Conservation (phyloP, 495 filamentous ascomycete species). For the Tuber indicum region DNA sequence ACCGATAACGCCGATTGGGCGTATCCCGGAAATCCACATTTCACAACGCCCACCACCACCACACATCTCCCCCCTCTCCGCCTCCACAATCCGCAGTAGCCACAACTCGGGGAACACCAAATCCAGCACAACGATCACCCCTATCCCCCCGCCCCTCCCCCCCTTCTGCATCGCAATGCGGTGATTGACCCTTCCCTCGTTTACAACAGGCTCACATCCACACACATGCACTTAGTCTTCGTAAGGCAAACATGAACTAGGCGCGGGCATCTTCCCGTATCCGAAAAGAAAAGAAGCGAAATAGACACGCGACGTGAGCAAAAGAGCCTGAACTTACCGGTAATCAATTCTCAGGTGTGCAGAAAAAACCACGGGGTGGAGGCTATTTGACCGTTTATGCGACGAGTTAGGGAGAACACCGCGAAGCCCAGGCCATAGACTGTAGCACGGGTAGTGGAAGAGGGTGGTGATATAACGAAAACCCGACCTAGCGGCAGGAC, state of each 20-base stretch:
- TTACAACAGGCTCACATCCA: background rate
- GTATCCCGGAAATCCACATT: conserved; percentile 1
- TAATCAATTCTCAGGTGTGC: background rate
- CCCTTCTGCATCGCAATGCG: background rate
- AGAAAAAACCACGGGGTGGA: background rate
- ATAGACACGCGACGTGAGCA: background rate
- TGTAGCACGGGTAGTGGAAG: background rate
- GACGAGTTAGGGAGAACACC: background rate
- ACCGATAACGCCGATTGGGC: background rate
- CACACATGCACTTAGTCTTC: background rate
- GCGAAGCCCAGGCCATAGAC: background rate
- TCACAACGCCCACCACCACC: background rate
- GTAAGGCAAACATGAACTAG: background rate
- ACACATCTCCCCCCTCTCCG: background rate
- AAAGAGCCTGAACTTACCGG: background rate
- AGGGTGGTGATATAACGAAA: background rate
- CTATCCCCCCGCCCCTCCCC: background rate
- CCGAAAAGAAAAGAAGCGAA: background rate
- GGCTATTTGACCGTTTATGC: background rate
- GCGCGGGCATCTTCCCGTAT: background rate
- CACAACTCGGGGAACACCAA: background rate
- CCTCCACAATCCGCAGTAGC: background rate
- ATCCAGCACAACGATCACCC: background rate
- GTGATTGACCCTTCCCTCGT: background rate
- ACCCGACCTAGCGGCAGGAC: background rate